Evolutionary conservation across 495 filamentous ascomycete genomes (phyloP).

Genomic region (Achaetomiella virescens): DNA sequence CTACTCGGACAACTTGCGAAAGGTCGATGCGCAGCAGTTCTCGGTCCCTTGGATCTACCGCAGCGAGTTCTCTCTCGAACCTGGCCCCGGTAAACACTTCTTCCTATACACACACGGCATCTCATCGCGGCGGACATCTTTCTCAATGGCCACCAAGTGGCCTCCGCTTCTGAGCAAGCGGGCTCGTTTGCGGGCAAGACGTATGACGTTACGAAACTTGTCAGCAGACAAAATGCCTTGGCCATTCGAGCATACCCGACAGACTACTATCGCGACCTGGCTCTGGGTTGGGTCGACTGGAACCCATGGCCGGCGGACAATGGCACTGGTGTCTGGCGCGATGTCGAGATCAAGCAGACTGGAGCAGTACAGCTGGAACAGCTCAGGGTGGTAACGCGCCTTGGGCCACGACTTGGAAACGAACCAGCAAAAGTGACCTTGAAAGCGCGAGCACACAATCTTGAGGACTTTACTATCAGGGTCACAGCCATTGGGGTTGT

Average conservation of each 20-base stretch:
- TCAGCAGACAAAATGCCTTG: conserved; percentile 43
- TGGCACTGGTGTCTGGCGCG: conserved; percentile 55
- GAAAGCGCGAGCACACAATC: conserved; percentile 45
- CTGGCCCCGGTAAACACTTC: conserved; percentile 39
- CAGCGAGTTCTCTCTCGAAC: conserved; percentile 45
- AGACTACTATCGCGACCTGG: conserved; percentile 53
- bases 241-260: conserved; percentile 52
- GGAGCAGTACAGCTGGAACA: conserved; percentile 48
- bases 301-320: conserved; percentile 57
- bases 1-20: conserved; percentile 49
- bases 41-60: conserved; percentile 56
- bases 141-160: conserved; percentile 52
- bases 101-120: conserved; percentile 54
- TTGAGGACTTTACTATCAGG: conserved; percentile 33
- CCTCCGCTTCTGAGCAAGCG: conserved; percentile 40
- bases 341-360: conserved; percentile 53
- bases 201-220: conserved; percentile 47
- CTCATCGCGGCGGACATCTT: conserved; percentile 56
- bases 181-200: conserved; percentile 52
- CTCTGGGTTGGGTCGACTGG: conserved; percentile 59
- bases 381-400: conserved; percentile 43
- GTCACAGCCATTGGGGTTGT: conserved; percentile 39
- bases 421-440: conserved; percentile 40
- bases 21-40: conserved; percentile 43
- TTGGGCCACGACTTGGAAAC: conserved; percentile 23